Percentiles rank a stretch among this genome's conserved stretches.
Conservation (phyloP, 2,329 filamentous ascomycete species). For the Laburnicola sp. region DNA sequence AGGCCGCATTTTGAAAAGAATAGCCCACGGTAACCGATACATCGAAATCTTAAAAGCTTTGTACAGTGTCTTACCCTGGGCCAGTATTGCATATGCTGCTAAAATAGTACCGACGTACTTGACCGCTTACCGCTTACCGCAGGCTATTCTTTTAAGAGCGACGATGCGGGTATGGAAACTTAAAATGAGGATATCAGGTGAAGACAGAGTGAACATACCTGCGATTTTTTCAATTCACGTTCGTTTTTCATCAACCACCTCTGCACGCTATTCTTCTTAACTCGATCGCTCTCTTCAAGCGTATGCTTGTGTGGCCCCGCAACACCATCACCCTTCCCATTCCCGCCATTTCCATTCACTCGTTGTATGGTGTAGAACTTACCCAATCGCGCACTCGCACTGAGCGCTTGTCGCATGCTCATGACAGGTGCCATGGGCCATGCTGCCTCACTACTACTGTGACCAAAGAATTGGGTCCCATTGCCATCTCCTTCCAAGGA, state of each 20-base stretch:
- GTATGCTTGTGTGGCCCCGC: slow-evolving; percentile 75
- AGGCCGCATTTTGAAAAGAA: too few relatives aligned
- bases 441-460: slow-evolving; percentile 13
- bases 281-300: slow-evolving; percentile 72
- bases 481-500: not conserved
- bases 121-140: too few relatives aligned
- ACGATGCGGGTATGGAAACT: not conserved
- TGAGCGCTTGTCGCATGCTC: slow-evolving; percentile 14
- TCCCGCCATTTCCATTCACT: slow-evolving; percentile 75
- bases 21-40: too few relatives aligned
- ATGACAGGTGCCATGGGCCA: slow-evolving; percentile 32
- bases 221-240: slow-evolving; percentile 64
- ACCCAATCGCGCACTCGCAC: slow-evolving; percentile 17
- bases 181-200: not conserved
- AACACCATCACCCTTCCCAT: slow-evolving; percentile 70
- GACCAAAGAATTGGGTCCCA: slow-evolving; percentile 29
- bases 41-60: too few relatives aligned
- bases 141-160: not conserved
- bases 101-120: too few relatives aligned
- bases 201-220: slow-evolving; percentile 28
- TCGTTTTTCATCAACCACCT: slow-evolving; percentile 66
- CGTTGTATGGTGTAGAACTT: slow-evolving; percentile 71
- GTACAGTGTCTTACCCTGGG: too few relatives aligned
- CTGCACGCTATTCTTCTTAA: slow-evolving; percentile 80
- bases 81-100: too few relatives aligned